A percentile compares a stretch with the other conserved stretches of the same genome.
These are phyloP conservation scores for Globisporangium lucens DNA, from an alignment of 352 stramenopile genomes.

Conservation along the genomic window DNA sequence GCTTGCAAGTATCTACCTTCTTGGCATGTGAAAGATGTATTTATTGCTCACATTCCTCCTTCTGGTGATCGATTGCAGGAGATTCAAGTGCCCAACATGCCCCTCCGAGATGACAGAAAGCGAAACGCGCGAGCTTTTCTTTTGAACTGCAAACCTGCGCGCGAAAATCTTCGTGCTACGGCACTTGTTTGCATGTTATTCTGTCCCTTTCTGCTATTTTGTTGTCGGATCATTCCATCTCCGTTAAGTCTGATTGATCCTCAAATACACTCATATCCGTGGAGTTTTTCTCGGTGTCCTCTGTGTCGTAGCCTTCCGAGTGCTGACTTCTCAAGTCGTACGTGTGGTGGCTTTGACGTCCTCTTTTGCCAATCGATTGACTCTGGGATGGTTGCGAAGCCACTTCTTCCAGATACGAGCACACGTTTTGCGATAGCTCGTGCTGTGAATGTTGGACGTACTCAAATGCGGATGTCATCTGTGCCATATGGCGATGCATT, in stretches of 20 bases:
- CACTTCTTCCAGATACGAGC: constrained; percentile 12
- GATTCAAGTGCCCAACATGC: constrained; percentile 89
- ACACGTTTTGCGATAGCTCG: constrained; percentile 17
- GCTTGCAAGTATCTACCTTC: background rate
- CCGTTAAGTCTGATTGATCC: constrained; percentile 4
- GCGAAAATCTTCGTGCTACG: background rate
- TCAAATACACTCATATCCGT: constrained; percentile 20
- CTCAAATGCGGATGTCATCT: constrained; percentile 18
- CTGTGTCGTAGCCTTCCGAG: constrained; percentile 5
- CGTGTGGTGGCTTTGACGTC: background rate
- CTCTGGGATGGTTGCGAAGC: background rate
- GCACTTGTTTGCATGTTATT: background rate
- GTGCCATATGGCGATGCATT: constrained; percentile 7
- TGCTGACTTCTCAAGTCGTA: constrained; percentile 1
- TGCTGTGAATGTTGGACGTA: constrained; percentile 14
- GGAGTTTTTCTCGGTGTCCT: constrained; percentile 17
- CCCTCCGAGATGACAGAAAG: constrained; percentile 76
- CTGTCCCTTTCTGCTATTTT: constrained; percentile 3
- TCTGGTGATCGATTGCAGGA: constrained; percentile 23
- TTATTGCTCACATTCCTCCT: background rate
- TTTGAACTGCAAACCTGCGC: constrained; percentile 27
- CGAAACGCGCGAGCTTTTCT: constrained; percentile 74
- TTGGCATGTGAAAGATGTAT: background rate
- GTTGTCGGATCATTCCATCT: constrained; percentile 5
- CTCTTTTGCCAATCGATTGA: background rate